Evolutionary conservation across 306 rosid genomes (phyloP).

Genomic region (Pyrus communis): DNA sequence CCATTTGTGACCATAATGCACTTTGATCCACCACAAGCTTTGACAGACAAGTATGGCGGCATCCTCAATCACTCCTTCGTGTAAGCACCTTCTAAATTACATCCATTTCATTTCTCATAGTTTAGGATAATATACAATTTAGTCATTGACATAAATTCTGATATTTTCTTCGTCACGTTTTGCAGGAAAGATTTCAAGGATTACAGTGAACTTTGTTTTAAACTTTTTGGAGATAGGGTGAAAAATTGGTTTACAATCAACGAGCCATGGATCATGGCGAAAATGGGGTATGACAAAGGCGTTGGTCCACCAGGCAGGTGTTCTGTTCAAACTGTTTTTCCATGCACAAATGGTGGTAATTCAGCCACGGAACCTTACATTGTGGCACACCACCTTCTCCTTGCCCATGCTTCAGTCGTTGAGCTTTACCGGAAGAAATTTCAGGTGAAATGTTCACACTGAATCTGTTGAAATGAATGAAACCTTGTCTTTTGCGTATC

Average conservation of each 20-base stretch:
- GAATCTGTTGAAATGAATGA: background rate
- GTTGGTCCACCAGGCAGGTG: background rate
- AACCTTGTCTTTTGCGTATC: background rate
- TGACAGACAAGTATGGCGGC: background rate
- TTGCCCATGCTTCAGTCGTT: constrained; percentile 35
- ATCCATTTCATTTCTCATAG: background rate
- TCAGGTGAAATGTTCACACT: constrained; percentile 19
- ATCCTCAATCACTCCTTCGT: background rate
- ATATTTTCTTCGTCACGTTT: too few relatives aligned
- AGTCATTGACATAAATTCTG: too few relatives aligned
- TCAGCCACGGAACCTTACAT: constrained; percentile 51
- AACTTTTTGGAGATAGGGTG: constrained; percentile 1
- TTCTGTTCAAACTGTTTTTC: background rate
- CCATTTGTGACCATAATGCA: constrained; percentile 6
- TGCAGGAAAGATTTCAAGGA: constrained; percentile 10
- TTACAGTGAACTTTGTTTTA: constrained; percentile 6
- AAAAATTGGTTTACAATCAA: constrained; percentile 17
- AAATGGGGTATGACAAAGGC: background rate
- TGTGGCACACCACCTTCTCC: constrained; percentile 36
- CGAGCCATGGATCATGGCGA: background rate
- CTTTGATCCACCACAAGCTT: constrained; percentile 12
- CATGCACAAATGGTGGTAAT: constrained; percentile 7
- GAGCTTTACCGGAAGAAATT: constrained; percentile 33
- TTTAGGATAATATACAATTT: background rate
- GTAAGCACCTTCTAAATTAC: background rate